These are phyloP conservation scores for Athelia sp. DNA, from an alignment of 1,284 basidiomycete species.

Conservation along the genomic window DNA sequence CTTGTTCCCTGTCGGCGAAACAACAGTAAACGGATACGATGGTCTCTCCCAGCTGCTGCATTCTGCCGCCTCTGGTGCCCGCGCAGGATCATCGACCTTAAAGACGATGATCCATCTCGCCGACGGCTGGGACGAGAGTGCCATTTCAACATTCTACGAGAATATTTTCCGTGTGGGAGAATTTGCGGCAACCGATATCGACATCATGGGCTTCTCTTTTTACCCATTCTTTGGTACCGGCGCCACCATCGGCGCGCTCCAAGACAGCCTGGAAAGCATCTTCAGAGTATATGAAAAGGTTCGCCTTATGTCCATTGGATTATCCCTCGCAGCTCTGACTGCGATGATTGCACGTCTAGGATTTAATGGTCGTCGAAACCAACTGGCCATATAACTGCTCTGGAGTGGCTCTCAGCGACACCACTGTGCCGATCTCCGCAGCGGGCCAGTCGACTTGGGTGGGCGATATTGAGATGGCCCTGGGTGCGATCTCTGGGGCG, in stretches of 20 bases:
- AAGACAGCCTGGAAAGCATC: slow-evolving; percentile 45
- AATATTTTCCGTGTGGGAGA: slow-evolving; percentile 50
- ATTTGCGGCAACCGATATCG: slow-evolving; percentile 44
- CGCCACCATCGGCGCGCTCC: slow-evolving; percentile 47
- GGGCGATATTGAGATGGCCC: slow-evolving; percentile 40
- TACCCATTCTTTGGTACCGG: slow-evolving; percentile 59
- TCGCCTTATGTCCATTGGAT: slow-evolving; percentile 5
- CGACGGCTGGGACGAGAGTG: slow-evolving; percentile 53
- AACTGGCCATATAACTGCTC: slow-evolving; percentile 56
- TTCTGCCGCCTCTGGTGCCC: slow-evolving; percentile 49
- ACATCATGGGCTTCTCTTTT: slow-evolving; percentile 60
- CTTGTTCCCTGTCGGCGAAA: slow-evolving; percentile 55
- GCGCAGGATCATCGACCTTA: slow-evolving; percentile 35
- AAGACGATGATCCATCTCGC: slow-evolving; percentile 59
- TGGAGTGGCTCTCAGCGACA: slow-evolving; percentile 42
- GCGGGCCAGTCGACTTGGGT: slow-evolving; percentile 55
- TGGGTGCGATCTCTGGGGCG: slow-evolving; percentile 40
- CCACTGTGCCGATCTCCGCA: slow-evolving; percentile 42
- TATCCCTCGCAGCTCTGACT: too few relatives aligned
- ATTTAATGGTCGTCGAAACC: slow-evolving; percentile 59
- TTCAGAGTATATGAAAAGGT: slow-evolving; percentile 48
- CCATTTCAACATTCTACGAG: slow-evolving; percentile 44
- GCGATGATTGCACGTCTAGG: slow-evolving; percentile 23
- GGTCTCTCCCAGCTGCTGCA: slow-evolving; percentile 58
- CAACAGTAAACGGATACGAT: slow-evolving; percentile 48